phyloP scores from a whole-genome alignment of 140 eudicot genomes.

The Oenanthe javanica region DNA sequence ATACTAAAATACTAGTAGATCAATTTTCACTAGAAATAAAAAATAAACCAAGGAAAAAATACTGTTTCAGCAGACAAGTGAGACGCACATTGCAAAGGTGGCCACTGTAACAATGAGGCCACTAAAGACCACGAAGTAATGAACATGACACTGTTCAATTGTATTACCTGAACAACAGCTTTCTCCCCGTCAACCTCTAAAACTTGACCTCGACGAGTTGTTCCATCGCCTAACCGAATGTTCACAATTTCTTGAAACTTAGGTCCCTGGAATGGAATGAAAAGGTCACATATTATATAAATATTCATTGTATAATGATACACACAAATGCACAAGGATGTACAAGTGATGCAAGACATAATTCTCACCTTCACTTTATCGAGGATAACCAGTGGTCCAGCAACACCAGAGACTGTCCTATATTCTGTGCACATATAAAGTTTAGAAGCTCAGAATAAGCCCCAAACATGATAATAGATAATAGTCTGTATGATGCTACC shows the following conservation, averaged over 20 bases:
- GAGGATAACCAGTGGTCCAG: conserved; percentile 97
- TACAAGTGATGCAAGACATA: conserved; percentile 3
- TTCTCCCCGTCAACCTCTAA: too few relatives aligned
- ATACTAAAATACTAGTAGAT: background rate
- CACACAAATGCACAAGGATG: background rate
- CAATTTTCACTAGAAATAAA: background rate
- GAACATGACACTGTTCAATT: background rate
- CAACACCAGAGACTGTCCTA: conserved; percentile 96
- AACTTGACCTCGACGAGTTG: too few relatives aligned
- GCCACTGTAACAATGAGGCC: too few relatives aligned
- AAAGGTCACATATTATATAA: background rate
- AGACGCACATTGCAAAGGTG: background rate
- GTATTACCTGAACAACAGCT: background rate
- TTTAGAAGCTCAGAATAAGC: background rate
- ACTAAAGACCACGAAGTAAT: background rate
- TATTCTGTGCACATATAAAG: conserved; percentile 48
- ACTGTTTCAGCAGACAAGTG: background rate
- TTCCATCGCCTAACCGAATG: conserved; percentile 95
- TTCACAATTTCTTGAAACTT: conserved; percentile 93
- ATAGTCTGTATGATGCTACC: too few relatives aligned
- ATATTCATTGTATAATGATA: background rate
- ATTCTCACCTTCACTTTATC: conserved; percentile 86
- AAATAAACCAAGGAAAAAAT: background rate
- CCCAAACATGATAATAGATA: too few relatives aligned
- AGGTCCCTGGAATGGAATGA: conserved; percentile 61